These are phyloP conservation scores for Achaetomium macrosporum DNA, from an alignment of 2,329 filamentous ascomycete genomes.

Conservation along the genomic window DNA sequence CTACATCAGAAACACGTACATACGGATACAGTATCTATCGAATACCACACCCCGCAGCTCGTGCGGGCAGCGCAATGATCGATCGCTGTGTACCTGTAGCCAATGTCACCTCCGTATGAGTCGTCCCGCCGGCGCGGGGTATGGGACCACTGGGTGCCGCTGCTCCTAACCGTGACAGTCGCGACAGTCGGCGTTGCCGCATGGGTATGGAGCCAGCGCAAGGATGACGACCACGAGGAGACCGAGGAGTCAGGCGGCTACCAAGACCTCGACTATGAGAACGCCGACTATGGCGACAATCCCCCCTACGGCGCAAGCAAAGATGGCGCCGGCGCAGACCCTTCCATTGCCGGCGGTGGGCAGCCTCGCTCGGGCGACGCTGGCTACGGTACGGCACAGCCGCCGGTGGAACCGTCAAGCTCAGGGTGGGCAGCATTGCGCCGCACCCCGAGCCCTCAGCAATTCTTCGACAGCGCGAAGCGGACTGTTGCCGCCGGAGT, in stretches of 20 bases:
- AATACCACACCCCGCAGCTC: background rate
- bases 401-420: slow-evolving; percentile 23
- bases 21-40: background rate
- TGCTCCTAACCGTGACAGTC: slow-evolving; percentile 79
- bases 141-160: slow-evolving; percentile 82
- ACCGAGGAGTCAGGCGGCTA: slow-evolving; percentile 51
- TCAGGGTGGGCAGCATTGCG: slow-evolving; percentile 68
- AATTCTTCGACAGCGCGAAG: slow-evolving; percentile 78
- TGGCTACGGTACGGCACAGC: slow-evolving; percentile 39
- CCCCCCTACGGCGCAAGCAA: slow-evolving; percentile 42
- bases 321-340: slow-evolving; percentile 31
- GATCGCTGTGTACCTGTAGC: slow-evolving; percentile 32
- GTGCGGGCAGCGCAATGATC: slow-evolving; percentile 33
- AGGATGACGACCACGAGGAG: slow-evolving; percentile 55
- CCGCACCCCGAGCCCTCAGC: slow-evolving; percentile 79
- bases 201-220: slow-evolving; percentile 91
- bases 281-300: slow-evolving; percentile 45
- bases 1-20: background rate
- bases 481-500: slow-evolving; percentile 76
- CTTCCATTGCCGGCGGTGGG: slow-evolving; percentile 36
- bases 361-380: slow-evolving; percentile 34
- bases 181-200: slow-evolving; percentile 81
- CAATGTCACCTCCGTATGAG: slow-evolving; percentile 60
- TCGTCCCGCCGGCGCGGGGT: slow-evolving; percentile 57
- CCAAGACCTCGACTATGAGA: slow-evolving; percentile 45